phyloP scores from a whole-genome alignment of 306 rosid species.

The Neltuma alba region DNA sequence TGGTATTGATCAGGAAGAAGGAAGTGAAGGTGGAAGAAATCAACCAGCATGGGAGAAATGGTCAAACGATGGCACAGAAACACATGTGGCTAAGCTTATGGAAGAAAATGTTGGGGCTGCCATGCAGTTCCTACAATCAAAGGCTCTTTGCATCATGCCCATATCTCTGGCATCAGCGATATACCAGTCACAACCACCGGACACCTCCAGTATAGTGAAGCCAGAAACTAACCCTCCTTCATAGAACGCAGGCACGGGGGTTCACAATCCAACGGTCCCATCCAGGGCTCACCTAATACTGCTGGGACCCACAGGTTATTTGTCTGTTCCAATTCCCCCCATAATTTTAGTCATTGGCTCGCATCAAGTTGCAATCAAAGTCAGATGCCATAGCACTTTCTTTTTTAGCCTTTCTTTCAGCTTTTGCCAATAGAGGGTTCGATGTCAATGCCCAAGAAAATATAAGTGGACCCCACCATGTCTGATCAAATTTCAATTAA shows the following conservation, averaged over 20 bases:
- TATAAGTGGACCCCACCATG: conserved; percentile 61
- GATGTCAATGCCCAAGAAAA: conserved; percentile 78
- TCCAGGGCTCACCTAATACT: conserved; percentile 49
- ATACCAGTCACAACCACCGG: conserved; percentile 88
- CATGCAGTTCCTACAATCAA: conserved; percentile 94
- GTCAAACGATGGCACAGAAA: conserved; percentile 90
- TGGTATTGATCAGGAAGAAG: conserved; percentile 67
- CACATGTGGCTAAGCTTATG: conserved; percentile 94
- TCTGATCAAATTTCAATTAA: conserved; percentile 62
- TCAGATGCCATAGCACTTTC: conserved; percentile 80
- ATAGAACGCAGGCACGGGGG: conserved; percentile 44
- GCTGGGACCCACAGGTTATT: conserved; percentile 57
- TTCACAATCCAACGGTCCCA: conserved; percentile 42
- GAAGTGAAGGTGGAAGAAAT: conserved; percentile 81
- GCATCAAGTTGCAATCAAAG: conserved; percentile 89
- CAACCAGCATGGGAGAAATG: conserved; percentile 96
- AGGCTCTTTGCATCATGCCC: conserved; percentile 98
- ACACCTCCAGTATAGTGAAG: conserved; percentile 76
- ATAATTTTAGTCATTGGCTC: conserved; percentile 50
- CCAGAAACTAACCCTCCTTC: conserved; percentile 88
- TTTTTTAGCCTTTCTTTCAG: conserved; percentile 55
- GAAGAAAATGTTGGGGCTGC: conserved; percentile 96
- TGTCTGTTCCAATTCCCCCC: conserved; percentile 61
- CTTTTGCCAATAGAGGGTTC: conserved; percentile 72
- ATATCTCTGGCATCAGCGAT: conserved; percentile 92